Evolutionary conservation across 164 flowering plant species (phyloP), one percentile per base, ranked within the genome.

Genomic region (Echeveria elegans): DNA sequence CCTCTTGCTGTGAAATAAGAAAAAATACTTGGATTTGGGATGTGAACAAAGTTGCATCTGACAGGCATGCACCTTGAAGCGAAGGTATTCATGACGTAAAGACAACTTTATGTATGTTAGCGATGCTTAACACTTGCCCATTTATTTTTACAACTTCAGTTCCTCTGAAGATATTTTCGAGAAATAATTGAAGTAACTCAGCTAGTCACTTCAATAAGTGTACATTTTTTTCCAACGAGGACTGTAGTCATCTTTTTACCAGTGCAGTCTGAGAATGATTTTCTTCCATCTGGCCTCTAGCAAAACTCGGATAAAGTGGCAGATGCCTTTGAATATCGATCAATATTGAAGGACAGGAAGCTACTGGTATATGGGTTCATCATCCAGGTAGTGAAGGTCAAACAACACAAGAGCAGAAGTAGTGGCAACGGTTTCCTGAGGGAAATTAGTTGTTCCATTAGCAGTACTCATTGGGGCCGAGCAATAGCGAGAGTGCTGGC

Each of bases 21-120:
- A 74, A 90, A 79, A 77, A 85, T 96, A 74, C 71, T 95, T 65
- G 99, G 97, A 69, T 90, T 94, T 75, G 97, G 97, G 70, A 87
- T 92, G 77, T 79, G 82, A 88, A 77, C 99, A 12, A 95, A 85
- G 80, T 38, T 95, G 86, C 93, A 95, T 74, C 23, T 95, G 65
- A 85, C 96, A 12, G 85, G 97, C 73, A 87, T 95, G 96, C 99
- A 92, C 72, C 75, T 95, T 38, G 99, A 95, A 79, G 99, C 97
- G 69, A 95, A 88, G 97, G 99, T 95, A 77, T 30, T 50, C 37
- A 19, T 63, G 6, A 59, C 24, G 28, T 24, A 40, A 23, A n/a
- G 21, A 15, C 18, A 38, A 37, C 6, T 24, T 37, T 40, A 12
- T 48, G 23, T 48, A 38, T 32, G 47, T 36, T 37, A n/a, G n/a